Evolutionary conservation across 1,139 yeast species (phyloP).

Genomic region (Hemisphaericaspora xylanilytica): DNA sequence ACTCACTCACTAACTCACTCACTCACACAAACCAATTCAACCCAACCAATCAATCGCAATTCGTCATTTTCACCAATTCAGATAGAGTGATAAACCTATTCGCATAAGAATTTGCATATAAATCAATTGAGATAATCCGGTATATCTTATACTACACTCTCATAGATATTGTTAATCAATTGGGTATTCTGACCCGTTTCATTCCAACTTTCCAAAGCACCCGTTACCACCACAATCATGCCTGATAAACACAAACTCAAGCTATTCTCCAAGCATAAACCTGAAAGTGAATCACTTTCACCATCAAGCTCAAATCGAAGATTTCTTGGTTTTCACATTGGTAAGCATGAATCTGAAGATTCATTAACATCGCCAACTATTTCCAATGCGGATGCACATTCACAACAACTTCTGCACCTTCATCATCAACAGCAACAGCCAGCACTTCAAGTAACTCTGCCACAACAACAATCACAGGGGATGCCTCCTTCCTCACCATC

Average conservation of each 20-base stretch:
- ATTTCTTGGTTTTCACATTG: conserved; percentile 38
- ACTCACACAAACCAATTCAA: no score
- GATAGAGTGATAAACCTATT: no score
- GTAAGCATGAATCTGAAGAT: conserved; percentile 40
- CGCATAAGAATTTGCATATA: no score
- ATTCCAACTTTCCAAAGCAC: not conserved
- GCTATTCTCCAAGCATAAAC: conserved; percentile 35
- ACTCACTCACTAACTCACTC: no score
- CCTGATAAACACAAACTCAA: conserved; percentile 49
- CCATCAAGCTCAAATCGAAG: conserved; percentile 32
- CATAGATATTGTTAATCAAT: no score
- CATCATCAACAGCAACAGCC: conserved; percentile 4
- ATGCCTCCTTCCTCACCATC: conserved; percentile 15
- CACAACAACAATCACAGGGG: not conserved
- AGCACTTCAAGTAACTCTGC: conserved; percentile 10
- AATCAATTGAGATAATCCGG: no score
- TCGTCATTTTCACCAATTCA: no score
- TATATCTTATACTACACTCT: no score
- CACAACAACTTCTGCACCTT: conserved; percentile 6
- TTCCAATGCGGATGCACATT: conserved; percentile 18
- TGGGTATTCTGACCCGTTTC: not conserved
- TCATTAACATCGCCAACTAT: conserved; percentile 33
- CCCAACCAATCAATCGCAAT: no score
- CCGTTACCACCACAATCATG: conserved; percentile 22
- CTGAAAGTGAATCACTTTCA: conserved; percentile 22